A percentile compares a stretch with the other conserved stretches of the same genome.
Conservation (phyloP, 176 grass and related monocot genomes). For the Aegilops speltoides region DNA sequence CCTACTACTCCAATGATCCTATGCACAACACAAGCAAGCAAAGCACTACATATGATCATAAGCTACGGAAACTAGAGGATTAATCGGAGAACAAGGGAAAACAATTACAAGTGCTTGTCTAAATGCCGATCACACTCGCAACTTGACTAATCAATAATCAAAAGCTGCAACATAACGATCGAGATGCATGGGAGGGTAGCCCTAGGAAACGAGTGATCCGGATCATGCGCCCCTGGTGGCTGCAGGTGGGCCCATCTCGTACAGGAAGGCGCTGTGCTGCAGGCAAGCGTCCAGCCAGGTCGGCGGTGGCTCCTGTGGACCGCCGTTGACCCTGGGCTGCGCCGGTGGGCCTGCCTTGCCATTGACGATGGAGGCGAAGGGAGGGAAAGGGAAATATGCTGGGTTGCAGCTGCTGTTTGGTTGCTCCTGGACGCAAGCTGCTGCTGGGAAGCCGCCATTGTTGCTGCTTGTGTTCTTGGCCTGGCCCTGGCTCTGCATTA, state of each 20-base stretch:
- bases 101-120: conserved; percentile 29
- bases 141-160: not conserved
- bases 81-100: not conserved
- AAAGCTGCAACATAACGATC: not conserved
- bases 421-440: conserved; percentile 5
- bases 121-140: conserved; percentile 41
- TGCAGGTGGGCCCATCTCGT: conserved; percentile 53
- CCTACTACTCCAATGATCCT: not conserved
- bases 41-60: not conserved
- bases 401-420: not conserved
- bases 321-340: conserved; percentile 46
- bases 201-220: conserved; percentile 44
- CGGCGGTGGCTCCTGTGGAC: conserved; percentile 47
- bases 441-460: conserved; percentile 16
- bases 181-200: not conserved
- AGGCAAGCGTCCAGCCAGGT: conserved; percentile 67
- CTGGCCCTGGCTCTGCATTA: conserved; percentile 32
- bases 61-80: not conserved
- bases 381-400: conserved; percentile 26
- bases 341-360: not conserved
- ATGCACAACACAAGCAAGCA: conserved; percentile 32
- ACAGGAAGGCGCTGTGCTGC: conserved; percentile 52
- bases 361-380: conserved; percentile 26
- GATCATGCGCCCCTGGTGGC: conserved; percentile 46
- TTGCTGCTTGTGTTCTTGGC: not conserved